These are phyloP conservation scores for Sinapis alba DNA, from an alignment of 441 rosid species.

Conservation along the genomic window DNA sequence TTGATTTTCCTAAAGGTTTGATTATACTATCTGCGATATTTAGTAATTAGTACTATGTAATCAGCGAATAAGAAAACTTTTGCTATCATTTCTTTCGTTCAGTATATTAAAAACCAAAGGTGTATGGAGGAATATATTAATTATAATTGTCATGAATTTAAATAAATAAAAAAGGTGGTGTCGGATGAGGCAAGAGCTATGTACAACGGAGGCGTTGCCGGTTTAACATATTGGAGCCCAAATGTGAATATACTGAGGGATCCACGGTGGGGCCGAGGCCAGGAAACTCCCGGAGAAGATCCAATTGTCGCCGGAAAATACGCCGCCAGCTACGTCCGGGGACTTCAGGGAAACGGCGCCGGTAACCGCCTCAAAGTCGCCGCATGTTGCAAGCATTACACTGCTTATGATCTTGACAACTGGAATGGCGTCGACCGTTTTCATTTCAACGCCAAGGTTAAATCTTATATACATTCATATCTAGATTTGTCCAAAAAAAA, in stretches of 20 bases:
- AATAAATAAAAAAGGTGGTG: constrained; percentile 48
- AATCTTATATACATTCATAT: neutral
- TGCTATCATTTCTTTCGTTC: neutral
- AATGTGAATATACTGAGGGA: constrained; percentile 76
- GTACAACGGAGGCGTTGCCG: constrained; percentile 78
- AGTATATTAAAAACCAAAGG: neutral
- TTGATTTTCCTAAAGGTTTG: neutral
- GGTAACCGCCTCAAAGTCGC: constrained; percentile 71
- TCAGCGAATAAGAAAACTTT: neutral
- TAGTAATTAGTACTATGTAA: neutral
- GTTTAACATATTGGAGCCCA: constrained; percentile 76
- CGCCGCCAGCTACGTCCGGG: constrained; percentile 64
- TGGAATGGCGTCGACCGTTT: constrained; percentile 77
- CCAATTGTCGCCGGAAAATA: constrained; percentile 63
- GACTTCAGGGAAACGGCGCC: constrained; percentile 54
- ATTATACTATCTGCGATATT: neutral
- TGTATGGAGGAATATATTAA: constrained; percentile 5
- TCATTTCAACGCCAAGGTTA: constrained; percentile 71
- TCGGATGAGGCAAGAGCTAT: constrained; percentile 84
- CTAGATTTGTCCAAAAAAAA: no score
- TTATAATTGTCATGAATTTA: neutral
- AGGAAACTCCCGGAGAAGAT: constrained; percentile 84
- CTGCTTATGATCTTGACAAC: constrained; percentile 77
- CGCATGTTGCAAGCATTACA: constrained; percentile 79
- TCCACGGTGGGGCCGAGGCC: constrained; percentile 87